Percentiles rank a stretch among this genome's conserved stretches.
Conservation (phyloP, 1,284 basidiomycete genomes). For the Microbotryomycetes sp. region DNA sequence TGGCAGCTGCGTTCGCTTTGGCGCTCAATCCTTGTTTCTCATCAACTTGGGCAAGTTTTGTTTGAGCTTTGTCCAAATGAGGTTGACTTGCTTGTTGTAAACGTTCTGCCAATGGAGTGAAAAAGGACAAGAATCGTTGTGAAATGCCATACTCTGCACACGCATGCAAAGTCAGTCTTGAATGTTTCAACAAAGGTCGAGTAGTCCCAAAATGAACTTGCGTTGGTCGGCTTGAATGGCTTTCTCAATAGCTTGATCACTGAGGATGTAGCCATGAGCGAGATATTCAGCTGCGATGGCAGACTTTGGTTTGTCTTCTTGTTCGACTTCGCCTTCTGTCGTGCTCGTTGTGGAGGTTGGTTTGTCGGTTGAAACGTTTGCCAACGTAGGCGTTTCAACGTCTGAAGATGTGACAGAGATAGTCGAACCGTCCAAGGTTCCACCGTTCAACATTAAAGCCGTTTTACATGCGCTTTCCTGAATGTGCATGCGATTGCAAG, state of each 20-base stretch:
- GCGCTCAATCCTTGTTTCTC: constrained; percentile 70
- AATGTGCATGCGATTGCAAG: neutral
- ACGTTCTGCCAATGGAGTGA: constrained; percentile 61
- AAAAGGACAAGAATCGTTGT: constrained; percentile 67
- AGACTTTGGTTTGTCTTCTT: constrained; percentile 73
- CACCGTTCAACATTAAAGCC: constrained; percentile 61
- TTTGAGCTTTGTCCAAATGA: constrained; percentile 54
- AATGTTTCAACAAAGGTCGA: neutral
- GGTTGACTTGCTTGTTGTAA: constrained; percentile 56
- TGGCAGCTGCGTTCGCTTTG: constrained; percentile 51
- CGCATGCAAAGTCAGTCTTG: neutral
- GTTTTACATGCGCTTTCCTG: constrained; percentile 68
- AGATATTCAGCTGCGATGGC: constrained; percentile 86
- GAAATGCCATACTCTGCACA: constrained; percentile 73
- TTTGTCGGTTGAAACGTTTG: constrained; percentile 49
- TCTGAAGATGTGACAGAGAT: constrained; percentile 61
- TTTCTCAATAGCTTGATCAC: constrained; percentile 68
- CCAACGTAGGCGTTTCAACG: constrained; percentile 46
- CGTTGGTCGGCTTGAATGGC: constrained; percentile 77
- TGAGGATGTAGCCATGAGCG: constrained; percentile 72
- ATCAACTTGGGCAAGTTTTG: constrained; percentile 66
- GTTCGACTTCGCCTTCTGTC: constrained; percentile 51
- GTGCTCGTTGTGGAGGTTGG: constrained; percentile 33
- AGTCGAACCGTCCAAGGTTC: constrained; percentile 57
- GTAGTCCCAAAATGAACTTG: constrained; percentile 44